Conservation (phyloP, 148 eudicot genomes). For the Chenopodium berlandieri region DNA sequence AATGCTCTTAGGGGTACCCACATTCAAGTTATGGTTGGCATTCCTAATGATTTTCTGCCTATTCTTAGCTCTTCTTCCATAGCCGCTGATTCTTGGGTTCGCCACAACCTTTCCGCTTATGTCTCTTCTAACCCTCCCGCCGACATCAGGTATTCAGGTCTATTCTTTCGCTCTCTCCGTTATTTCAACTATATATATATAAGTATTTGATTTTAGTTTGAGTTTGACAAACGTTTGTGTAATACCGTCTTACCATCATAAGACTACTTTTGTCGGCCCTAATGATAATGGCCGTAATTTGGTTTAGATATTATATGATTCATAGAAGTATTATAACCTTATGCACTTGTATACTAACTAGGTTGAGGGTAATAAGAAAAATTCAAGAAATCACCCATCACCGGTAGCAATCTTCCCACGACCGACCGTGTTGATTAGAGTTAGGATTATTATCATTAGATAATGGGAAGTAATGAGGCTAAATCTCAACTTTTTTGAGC, state of each 20-base stretch:
- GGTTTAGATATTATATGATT: slow-evolving; percentile 13
- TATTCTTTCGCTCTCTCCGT: too few relatives aligned
- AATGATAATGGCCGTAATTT: too few relatives aligned
- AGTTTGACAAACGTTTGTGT: too few relatives aligned
- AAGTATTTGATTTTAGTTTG: too few relatives aligned
- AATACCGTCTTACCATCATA: too few relatives aligned
- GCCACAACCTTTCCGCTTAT: slow-evolving; percentile 54
- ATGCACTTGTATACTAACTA: neutral
- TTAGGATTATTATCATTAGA: slow-evolving; percentile 43
- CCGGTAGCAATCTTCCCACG: slow-evolving; percentile 59
- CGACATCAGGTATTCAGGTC: slow-evolving; percentile 53
- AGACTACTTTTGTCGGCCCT: too few relatives aligned
- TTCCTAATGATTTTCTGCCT: slow-evolving; percentile 64
- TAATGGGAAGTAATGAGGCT: slow-evolving; percentile 75
- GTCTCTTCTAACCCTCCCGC: slow-evolving; percentile 45
- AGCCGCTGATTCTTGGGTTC: slow-evolving; percentile 70
- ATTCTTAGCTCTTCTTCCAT: slow-evolving; percentile 45
- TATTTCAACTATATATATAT: too few relatives aligned
- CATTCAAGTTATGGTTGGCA: slow-evolving; percentile 74
- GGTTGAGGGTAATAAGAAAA: neutral
- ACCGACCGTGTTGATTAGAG: slow-evolving; percentile 48
- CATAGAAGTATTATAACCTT: neutral
- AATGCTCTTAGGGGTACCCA: slow-evolving; percentile 53
- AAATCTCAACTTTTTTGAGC: slow-evolving; percentile 47
- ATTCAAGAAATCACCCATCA: slow-evolving; percentile 45